Percentiles rank a stretch among this genome's conserved stretches.
Evolutionary conservation across 352 stramenopile species (phyloP).

Genomic region (Blastocystis sp.): DNA sequence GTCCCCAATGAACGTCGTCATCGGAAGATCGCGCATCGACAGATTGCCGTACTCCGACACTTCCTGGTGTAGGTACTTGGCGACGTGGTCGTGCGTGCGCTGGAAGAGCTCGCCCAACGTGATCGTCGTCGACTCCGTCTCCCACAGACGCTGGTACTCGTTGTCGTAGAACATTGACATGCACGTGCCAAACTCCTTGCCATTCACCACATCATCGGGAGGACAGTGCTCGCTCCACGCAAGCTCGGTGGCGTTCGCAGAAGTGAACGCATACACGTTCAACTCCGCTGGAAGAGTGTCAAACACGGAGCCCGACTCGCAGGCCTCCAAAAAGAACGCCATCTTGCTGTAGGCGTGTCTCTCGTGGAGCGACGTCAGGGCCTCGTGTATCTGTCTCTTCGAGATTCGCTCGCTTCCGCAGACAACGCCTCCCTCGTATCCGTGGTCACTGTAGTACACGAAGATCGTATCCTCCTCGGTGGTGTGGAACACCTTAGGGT

Average conservation of each 20-base stretch:
- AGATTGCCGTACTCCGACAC: constrained; percentile 33
- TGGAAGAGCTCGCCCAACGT: constrained; percentile 5
- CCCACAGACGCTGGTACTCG: background rate
- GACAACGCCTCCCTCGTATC: background rate
- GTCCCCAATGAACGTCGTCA: constrained; percentile 21
- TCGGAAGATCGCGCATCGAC: background rate
- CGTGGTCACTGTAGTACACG: constrained; percentile 53
- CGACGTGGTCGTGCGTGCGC: background rate
- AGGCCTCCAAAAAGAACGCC: constrained; percentile 48
- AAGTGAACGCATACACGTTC: constrained; percentile 42
- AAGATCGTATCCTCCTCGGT: constrained; percentile 19
- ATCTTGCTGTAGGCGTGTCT: constrained; percentile 22
- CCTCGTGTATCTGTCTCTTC: background rate
- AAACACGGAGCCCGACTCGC: constrained; percentile 44
- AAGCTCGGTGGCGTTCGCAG: background rate
- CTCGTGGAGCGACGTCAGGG: background rate
- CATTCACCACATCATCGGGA: constrained; percentile 19
- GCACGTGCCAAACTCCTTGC: background rate
- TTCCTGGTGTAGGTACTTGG: constrained; percentile 15
- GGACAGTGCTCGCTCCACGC: constrained; percentile 19
- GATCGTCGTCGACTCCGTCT: background rate
- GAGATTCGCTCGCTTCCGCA: background rate
- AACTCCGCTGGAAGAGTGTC: background rate
- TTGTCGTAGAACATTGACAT: constrained; percentile 34
- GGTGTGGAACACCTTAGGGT: constrained; percentile 28